These are phyloP conservation scores for Penicillium parvum DNA, from an alignment of 495 filamentous ascomycete genomes.

Conservation along the genomic window DNA sequence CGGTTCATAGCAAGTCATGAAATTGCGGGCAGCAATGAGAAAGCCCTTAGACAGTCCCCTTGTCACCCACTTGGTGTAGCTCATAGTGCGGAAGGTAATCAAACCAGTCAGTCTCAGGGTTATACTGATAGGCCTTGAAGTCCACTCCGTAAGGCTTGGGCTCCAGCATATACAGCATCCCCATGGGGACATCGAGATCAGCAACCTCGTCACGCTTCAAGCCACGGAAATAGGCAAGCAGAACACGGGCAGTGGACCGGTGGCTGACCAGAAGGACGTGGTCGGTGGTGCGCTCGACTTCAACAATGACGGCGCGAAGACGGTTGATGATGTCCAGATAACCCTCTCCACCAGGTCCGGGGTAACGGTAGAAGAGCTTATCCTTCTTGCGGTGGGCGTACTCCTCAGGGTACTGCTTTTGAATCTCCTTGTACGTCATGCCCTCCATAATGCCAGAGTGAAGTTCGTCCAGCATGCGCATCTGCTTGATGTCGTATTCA, in stretches of 20 bases:
- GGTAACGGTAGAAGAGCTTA: slow-evolving; percentile 92
- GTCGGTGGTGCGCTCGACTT: slow-evolving; percentile 94
- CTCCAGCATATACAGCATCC: slow-evolving; percentile 88
- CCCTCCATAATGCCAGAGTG: slow-evolving; percentile 91
- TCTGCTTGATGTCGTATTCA: slow-evolving; percentile 95
- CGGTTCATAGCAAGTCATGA: slow-evolving; percentile 21
- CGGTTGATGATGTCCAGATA: slow-evolving; percentile 97
- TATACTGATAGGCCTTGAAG: slow-evolving; percentile 90
- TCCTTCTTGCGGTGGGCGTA: slow-evolving; percentile 68
- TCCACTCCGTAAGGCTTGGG: slow-evolving; percentile 98
- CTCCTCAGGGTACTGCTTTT: slow-evolving; percentile 66
- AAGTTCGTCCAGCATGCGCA: slow-evolving; percentile 97
- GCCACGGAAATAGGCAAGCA: slow-evolving; percentile 94
- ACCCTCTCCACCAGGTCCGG: slow-evolving; percentile 89
- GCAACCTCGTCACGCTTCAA: slow-evolving; percentile 85
- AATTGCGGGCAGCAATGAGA: not conserved
- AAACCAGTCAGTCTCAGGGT: slow-evolving; percentile 71
- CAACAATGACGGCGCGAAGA: slow-evolving; percentile 89
- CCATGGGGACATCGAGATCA: slow-evolving; percentile 85
- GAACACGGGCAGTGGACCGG: slow-evolving; percentile 81
- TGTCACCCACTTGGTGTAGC: slow-evolving; percentile 52
- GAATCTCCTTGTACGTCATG: slow-evolving; percentile 89
- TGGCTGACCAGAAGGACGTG: slow-evolving; percentile 89
- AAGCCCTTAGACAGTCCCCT: too few relatives aligned
- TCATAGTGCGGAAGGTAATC: slow-evolving; percentile 74